These are phyloP conservation scores for Metschnikowia dekortorum DNA, from an alignment of 805 yeast genomes.

Conservation along the genomic window DNA sequence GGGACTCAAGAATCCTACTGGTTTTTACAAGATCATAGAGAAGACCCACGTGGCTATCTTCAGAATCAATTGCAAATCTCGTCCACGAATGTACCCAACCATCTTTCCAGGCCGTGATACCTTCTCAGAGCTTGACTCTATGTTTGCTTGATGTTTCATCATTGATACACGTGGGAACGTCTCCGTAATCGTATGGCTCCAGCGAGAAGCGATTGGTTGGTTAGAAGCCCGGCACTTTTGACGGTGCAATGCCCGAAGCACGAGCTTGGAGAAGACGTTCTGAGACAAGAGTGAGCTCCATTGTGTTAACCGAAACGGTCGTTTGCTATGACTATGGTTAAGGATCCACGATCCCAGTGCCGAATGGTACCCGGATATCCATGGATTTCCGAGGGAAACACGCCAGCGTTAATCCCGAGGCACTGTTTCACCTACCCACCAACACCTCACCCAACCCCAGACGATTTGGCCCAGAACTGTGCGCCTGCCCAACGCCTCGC, in stretches of 20 bases:
- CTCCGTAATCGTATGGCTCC: constrained; percentile 2
- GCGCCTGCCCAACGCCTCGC: constrained; percentile 1
- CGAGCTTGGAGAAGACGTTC: constrained; percentile 42
- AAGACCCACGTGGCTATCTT: constrained; percentile 7
- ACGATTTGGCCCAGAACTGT: neutral
- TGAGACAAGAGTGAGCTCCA: constrained; percentile 82
- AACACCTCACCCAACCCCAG: neutral
- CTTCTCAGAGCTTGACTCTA: constrained; percentile 89
- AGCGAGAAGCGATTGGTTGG: constrained; percentile 17
- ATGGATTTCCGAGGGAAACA: constrained; percentile 13
- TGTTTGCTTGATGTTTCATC: constrained; percentile 79
- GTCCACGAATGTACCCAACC: constrained; percentile 47
- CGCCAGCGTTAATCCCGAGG: neutral
- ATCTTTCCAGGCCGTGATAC: constrained; percentile 45
- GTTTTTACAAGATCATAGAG: neutral
- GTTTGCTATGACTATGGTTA: constrained; percentile 78
- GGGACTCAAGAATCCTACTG: too few relatives aligned
- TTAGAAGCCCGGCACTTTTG: constrained; percentile 58
- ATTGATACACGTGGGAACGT: constrained; percentile 25
- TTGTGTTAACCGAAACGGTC: constrained; percentile 56
- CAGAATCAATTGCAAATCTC: constrained; percentile 61
- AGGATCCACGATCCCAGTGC: constrained; percentile 56
- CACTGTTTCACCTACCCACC: neutral
- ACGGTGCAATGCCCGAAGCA: constrained; percentile 48
- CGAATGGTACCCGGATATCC: constrained; percentile 38